A percentile compares a stretch with the other conserved stretches of the same genome.
phyloP scores from a whole-genome alignment of 257 asterid species.

The Rauvolfia tetraphylla region DNA sequence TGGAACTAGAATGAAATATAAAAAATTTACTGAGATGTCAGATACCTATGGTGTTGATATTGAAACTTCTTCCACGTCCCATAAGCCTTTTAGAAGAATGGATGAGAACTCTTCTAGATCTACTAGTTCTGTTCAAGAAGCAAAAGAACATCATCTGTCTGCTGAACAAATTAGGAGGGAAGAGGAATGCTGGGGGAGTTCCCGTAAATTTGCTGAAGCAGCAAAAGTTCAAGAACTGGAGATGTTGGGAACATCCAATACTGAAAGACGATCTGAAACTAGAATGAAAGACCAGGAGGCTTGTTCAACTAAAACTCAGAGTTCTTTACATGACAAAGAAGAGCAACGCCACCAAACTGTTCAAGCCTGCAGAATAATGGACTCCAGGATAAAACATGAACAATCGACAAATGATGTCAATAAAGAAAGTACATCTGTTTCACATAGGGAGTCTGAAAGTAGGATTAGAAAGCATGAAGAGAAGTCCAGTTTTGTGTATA shows the following conservation, averaged over 20 bases:
- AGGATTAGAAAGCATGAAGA: constrained; percentile 38
- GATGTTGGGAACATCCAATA: constrained; percentile 37
- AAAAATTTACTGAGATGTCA: constrained; percentile 42
- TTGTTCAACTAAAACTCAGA: constrained; percentile 28
- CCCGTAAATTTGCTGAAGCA: constrained; percentile 32
- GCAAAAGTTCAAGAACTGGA: constrained; percentile 48
- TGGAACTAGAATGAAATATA: constrained; percentile 50
- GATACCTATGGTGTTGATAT: constrained; percentile 30
- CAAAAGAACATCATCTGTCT: constrained; percentile 31
- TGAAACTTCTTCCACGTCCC: constrained; percentile 35
- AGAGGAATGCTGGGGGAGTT: constrained; percentile 43
- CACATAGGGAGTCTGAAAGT: constrained; percentile 30
- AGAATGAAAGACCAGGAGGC: constrained; percentile 35
- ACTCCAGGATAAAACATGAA: constrained; percentile 39
- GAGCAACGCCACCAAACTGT: constrained; percentile 38
- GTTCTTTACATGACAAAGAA: constrained; percentile 31
- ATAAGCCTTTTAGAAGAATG: constrained; percentile 27
- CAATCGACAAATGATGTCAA: constrained; percentile 24
- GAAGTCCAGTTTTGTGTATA: constrained; percentile 28
- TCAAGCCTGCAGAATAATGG: constrained; percentile 37
- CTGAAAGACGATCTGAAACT: constrained; percentile 40
- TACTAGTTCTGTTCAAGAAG: constrained; percentile 32
- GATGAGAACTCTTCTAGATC: constrained; percentile 37
- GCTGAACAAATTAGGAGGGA: constrained; percentile 36
- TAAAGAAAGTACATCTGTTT: constrained; percentile 29